Base-by-base conservation (phyloP, 1,284 basidiomycete genomes). In the Kwoniella shivajii region DNA sequence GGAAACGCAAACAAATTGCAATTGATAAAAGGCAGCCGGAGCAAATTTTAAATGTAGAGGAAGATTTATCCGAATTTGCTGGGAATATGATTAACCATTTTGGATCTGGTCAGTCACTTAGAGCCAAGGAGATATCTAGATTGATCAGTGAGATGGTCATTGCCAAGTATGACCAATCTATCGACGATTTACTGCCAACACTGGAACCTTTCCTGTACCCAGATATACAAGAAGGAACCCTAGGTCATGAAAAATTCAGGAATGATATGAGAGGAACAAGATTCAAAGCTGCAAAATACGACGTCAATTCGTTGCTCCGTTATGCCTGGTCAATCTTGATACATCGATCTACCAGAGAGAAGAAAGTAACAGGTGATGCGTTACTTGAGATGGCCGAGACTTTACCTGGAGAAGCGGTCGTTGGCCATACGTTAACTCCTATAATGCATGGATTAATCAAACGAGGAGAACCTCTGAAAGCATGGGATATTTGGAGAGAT, bases 291-390 rank as follows among this genome's bases (percentile, higher is more conserved):
- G 14, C 6, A 10, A 22, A 34, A 1, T 41, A 52, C 22, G 31
- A 44, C 22, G 27, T 22, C 10, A 24, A 37, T 53, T 36, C 49
- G 14, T 20, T 46, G 22, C 37, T 31, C 0, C 53, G 33, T 10
- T 62, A 66, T 48, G 64, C 66, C 4, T 68, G 66, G 66, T 68
- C 66, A 6, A 61, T 53, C 18, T 56, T 68, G 7, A 29, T 65
- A 9, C 13, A 61, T 31, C 47, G 55, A n/a, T 44, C 52, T 6
- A 53, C 59, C 0, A 33, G 33, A 4, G 65, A 64, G 29, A n/a
- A 24, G 10, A 43, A 44, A 4, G 50, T 60, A 18, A 27, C 31
- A 4, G 13, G 56, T 2, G 39, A 60, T 14, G 56, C 59, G 26
- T 47, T 73, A 4, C 9, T 64, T 16, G 53, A 52, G 11, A 45